These are phyloP conservation scores for Phytophthora nicotianae DNA, from an alignment of 352 stramenopile genomes.

Conservation along the genomic window DNA sequence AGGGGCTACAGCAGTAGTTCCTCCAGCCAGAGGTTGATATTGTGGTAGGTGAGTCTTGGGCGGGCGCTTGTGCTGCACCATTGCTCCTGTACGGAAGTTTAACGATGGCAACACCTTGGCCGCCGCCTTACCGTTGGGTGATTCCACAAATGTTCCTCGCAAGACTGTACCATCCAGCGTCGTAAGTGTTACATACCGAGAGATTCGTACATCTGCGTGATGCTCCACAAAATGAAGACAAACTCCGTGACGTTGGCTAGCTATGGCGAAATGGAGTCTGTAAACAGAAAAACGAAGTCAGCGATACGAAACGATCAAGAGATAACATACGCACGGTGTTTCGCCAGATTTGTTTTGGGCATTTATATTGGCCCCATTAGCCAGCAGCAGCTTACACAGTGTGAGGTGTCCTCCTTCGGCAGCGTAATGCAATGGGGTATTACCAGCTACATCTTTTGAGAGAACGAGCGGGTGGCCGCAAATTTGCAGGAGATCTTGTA, in stretches of 20 bases:
- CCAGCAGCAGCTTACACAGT: conserved; percentile 64
- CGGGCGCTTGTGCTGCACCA: conserved; percentile 27
- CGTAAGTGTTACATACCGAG: conserved; percentile 60
- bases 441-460: conserved; percentile 62
- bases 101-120: conserved; percentile 71
- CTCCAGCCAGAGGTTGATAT: conserved; percentile 19
- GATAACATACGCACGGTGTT: conserved; percentile 61
- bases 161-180: conserved; percentile 60
- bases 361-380: conserved; percentile 76
- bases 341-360: conserved; percentile 80
- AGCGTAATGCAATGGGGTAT: conserved; percentile 80
- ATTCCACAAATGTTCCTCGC: conserved; percentile 67
- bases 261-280: conserved; percentile 84
- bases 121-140: conserved; percentile 43
- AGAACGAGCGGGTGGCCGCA: conserved; percentile 75
- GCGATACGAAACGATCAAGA: not conserved
- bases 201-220: conserved; percentile 69
- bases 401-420: conserved; percentile 76
- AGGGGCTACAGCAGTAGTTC: conserved; percentile 24
- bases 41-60: conserved; percentile 23
- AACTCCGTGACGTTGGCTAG: conserved; percentile 74
- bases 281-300: not conserved
- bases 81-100: conserved; percentile 45
- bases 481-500: conserved; percentile 72
- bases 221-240: conserved; percentile 62